These are phyloP conservation scores for Penicillium cosmopolitanum DNA, from an alignment of 495 filamentous ascomycete species.

Conservation along the genomic window DNA sequence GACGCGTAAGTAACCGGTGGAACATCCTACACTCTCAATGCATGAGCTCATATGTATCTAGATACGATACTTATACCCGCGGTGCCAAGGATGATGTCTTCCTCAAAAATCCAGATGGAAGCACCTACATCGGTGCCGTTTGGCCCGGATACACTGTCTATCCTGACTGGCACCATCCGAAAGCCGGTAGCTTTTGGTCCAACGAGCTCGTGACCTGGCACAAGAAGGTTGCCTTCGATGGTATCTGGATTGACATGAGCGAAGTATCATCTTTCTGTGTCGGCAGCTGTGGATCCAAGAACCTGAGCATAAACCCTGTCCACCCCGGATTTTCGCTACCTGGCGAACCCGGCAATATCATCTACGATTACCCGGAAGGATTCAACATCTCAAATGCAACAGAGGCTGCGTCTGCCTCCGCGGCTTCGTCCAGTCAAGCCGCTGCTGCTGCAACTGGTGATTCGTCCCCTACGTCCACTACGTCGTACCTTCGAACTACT, in stretches of 20 bases:
- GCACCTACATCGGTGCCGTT: conserved; percentile 64
- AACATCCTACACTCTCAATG: neutral
- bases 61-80: conserved; percentile 67
- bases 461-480: conserved; percentile 41
- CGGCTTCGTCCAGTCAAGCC: conserved; percentile 55
- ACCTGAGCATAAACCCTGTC: conserved; percentile 69
- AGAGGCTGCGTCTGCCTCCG: conserved; percentile 64
- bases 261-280: conserved; percentile 81
- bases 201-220: conserved; percentile 66
- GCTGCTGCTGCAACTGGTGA: conserved; percentile 43
- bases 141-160: conserved; percentile 72
- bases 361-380: conserved; percentile 69
- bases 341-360: conserved; percentile 63
- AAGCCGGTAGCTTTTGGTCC: conserved; percentile 70
- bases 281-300: conserved; percentile 72
- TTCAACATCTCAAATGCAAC: conserved; percentile 72
- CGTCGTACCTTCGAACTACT: conserved; percentile 61
- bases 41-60: conserved; percentile 18
- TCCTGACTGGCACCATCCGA: conserved; percentile 62
- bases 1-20: conserved; percentile 58
- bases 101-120: conserved; percentile 65
- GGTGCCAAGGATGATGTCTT: conserved; percentile 66
- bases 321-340: conserved; percentile 70
- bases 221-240: conserved; percentile 60
- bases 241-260: conserved; percentile 67